Evolutionary conservation across 2,329 filamentous ascomycete genomes (phyloP).

Genomic region (Colletotrichum sp.): DNA sequence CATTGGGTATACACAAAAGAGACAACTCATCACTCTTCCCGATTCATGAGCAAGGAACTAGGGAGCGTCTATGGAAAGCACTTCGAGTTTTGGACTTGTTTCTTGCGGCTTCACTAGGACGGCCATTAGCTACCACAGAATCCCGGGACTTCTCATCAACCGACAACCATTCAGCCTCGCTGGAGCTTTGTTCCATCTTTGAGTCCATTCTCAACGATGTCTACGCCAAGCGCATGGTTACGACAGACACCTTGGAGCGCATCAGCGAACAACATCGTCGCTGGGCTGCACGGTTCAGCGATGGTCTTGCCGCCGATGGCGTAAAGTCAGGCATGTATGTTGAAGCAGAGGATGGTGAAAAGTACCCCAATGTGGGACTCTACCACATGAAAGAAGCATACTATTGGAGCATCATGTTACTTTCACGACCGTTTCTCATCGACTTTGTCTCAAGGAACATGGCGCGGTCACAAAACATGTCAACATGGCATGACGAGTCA

Average conservation of each 20-base stretch:
- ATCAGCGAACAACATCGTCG: constrained; percentile 31
- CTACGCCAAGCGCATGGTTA: constrained; percentile 35
- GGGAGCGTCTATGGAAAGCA: constrained; percentile 38
- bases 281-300: constrained; percentile 26
- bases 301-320: constrained; percentile 22
- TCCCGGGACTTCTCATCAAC: constrained; percentile 23
- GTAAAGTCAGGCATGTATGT: constrained; percentile 19
- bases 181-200: constrained; percentile 40
- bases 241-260: constrained; percentile 27
- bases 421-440: constrained; percentile 40
- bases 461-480: neutral
- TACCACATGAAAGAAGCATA: constrained; percentile 39
- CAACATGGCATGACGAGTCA: neutral
- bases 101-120: constrained; percentile 36
- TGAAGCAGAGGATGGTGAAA: constrained; percentile 17
- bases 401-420: constrained; percentile 42
- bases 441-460: constrained; percentile 27
- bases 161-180: constrained; percentile 29
- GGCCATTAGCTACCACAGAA: constrained; percentile 37
- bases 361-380: constrained; percentile 31
- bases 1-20: constrained; percentile 34
- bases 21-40: constrained; percentile 33
- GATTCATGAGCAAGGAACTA: constrained; percentile 24
- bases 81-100: constrained; percentile 38
- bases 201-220: constrained; percentile 39